These are phyloP conservation scores for Termitomyces titanicus DNA, from an alignment of 768 basidiomycete genomes.

Conservation along the genomic window DNA sequence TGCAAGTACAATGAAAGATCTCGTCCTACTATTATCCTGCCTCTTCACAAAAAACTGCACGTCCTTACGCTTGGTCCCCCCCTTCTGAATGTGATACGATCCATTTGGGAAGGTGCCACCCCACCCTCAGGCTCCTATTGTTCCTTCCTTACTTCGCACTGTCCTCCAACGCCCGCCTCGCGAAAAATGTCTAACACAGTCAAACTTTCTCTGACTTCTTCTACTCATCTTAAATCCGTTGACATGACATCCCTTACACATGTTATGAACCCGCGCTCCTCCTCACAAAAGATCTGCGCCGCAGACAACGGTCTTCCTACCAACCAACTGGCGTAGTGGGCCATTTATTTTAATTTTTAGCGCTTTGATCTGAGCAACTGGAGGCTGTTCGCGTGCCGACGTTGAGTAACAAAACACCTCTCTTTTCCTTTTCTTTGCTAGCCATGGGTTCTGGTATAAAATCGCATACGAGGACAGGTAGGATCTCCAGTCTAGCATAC, in stretches of 20 bases:
- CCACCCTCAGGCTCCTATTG: slow-evolving; percentile 50
- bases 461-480: slow-evolving; percentile 28
- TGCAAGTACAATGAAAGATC: slow-evolving; percentile 30
- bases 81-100: slow-evolving; percentile 31
- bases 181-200: slow-evolving; percentile 30
- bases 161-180: slow-evolving; percentile 23
- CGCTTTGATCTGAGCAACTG: slow-evolving; percentile 38
- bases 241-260: slow-evolving; percentile 51
- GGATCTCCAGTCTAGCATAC: slow-evolving; percentile 36
- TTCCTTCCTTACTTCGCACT: slow-evolving; percentile 33
- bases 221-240: slow-evolving; percentile 40
- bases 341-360: slow-evolving; percentile 37
- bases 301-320: slow-evolving; percentile 47
- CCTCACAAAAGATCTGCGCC: slow-evolving; percentile 46
- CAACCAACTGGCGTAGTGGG: slow-evolving; percentile 39
- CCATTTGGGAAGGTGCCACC: slow-evolving; percentile 36
- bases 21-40: slow-evolving; percentile 30
- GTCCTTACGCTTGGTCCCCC: slow-evolving; percentile 31
- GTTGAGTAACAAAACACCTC: slow-evolving; percentile 39
- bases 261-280: slow-evolving; percentile 30
- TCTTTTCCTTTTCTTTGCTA: slow-evolving; percentile 39
- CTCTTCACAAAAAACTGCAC: slow-evolving; percentile 15
- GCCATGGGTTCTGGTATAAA: slow-evolving; percentile 42
- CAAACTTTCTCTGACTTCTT: slow-evolving; percentile 33
- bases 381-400: slow-evolving; percentile 38